phyloP scores from a whole-genome alignment of 192 early-diverging fungal species.

The Paraglomus brasilianum region DNA sequence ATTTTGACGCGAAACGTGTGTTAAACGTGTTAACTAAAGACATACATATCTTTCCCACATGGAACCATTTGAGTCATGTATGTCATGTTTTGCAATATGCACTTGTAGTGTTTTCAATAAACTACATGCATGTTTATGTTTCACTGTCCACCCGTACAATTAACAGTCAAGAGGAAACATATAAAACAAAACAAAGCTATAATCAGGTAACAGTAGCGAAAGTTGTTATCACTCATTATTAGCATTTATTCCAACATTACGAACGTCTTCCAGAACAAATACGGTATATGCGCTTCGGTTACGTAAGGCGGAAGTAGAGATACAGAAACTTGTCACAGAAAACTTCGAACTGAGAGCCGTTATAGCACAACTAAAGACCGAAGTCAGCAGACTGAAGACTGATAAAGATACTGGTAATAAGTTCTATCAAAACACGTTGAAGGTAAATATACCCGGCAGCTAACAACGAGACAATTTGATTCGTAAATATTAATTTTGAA shows the following conservation, averaged over 20 bases:
- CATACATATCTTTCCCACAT: too few species aligned
- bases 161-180: constrained; percentile 17
- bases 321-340: constrained; percentile 10
- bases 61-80: constrained; percentile 23
- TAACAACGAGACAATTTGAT: background rate
- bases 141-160: background rate
- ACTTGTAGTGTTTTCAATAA: background rate
- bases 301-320: constrained; percentile 21
- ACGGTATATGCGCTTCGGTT: constrained; percentile 22
- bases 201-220: constrained; percentile 11
- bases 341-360: constrained; percentile 20
- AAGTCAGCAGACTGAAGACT: constrained; percentile 5
- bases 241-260: background rate
- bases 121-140: background rate
- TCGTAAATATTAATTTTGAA: background rate
- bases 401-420: constrained; percentile 1
- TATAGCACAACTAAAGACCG: background rate
- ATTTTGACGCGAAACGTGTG: too few species aligned
- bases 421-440: background rate
- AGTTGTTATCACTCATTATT: background rate
- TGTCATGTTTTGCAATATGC: background rate
- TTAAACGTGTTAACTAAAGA: too few species aligned
- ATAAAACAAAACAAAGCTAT: constrained; percentile 25
- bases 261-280: background rate
- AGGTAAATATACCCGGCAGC: background rate